These are phyloP conservation scores for Rhodotorula sp. DNA, from an alignment of 1,284 basidiomycete genomes.

Conservation along the genomic window DNA sequence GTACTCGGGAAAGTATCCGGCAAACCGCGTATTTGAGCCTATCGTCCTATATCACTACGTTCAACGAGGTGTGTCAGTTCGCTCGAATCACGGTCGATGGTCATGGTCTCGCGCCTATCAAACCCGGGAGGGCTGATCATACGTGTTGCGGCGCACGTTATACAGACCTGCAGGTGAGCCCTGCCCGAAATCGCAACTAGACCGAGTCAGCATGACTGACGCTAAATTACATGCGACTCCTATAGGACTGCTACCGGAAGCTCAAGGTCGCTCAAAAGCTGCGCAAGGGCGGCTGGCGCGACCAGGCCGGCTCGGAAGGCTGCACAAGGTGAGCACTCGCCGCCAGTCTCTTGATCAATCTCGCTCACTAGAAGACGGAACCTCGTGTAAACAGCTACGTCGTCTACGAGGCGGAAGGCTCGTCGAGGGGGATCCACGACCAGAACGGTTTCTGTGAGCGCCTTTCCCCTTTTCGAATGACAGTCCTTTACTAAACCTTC, in stretches of 20 bases:
- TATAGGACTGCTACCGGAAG: constrained; percentile 18
- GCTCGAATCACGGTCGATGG: too few relatives aligned
- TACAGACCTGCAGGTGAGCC: constrained; percentile 7
- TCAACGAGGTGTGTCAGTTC: constrained; percentile 9
- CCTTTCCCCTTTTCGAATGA: not conserved
- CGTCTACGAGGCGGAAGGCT: constrained; percentile 6
- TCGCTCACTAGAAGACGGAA: not conserved
- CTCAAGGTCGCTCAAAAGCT: constrained; percentile 1
- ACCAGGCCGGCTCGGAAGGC: constrained; percentile 8
- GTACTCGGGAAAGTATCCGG: not conserved
- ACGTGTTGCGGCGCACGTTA: too few relatives aligned
- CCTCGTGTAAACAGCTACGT: not conserved
- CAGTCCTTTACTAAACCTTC: too few relatives aligned
- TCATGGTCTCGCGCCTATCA: too few relatives aligned
- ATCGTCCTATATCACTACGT: constrained; percentile 16
- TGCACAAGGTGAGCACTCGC: constrained; percentile 4
- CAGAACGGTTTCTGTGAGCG: constrained; percentile 9
- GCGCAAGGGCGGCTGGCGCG: constrained; percentile 18
- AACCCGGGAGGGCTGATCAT: too few relatives aligned
- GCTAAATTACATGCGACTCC: too few relatives aligned
- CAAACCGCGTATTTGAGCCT: constrained; percentile 9
- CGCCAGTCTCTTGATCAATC: too few relatives aligned
- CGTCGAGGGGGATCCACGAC: constrained; percentile 3
- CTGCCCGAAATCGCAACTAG: too few relatives aligned
- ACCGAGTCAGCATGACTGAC: not conserved